Evolutionary conservation across 2,329 filamentous ascomycete genomes (phyloP).

Genomic region (Fonsecaea multimorphosa): DNA sequence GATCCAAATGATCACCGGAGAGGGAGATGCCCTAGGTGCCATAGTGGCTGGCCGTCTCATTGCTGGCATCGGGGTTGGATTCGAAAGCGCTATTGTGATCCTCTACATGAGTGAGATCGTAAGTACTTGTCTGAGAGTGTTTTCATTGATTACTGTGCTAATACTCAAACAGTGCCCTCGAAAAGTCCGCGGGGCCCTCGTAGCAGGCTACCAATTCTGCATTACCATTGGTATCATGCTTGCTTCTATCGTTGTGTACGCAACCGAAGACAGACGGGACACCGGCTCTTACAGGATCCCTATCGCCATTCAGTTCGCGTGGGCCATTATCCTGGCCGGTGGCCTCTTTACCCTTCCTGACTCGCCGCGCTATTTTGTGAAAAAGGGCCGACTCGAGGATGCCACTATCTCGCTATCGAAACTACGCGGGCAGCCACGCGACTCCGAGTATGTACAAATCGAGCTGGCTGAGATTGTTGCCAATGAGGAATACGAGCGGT

Average conservation of each 20-base stretch:
- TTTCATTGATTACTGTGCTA: slow-evolving; percentile 27
- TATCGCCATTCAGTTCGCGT: slow-evolving; percentile 79
- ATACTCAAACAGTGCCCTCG: slow-evolving; percentile 58
- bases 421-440: slow-evolving; percentile 74
- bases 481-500: slow-evolving; percentile 84
- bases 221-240: slow-evolving; percentile 80
- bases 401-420: slow-evolving; percentile 68
- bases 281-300: slow-evolving; percentile 78
- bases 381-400: slow-evolving; percentile 71
- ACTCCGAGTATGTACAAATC: slow-evolving; percentile 75
- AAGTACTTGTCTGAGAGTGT: slow-evolving; percentile 10
- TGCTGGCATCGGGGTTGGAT: slow-evolving; percentile 78
- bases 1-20: slow-evolving; percentile 65
- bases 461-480: slow-evolving; percentile 86
- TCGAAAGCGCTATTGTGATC: slow-evolving; percentile 79
- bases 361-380: slow-evolving; percentile 84
- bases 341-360: slow-evolving; percentile 81
- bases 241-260: slow-evolving; percentile 76
- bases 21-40: slow-evolving; percentile 54
- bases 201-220: slow-evolving; percentile 84
- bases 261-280: slow-evolving; percentile 65
- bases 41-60: slow-evolving; percentile 76
- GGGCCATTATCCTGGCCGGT: slow-evolving; percentile 72
- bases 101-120: slow-evolving; percentile 85
- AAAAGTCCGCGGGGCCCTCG: slow-evolving; percentile 78